A percentile compares a stretch with the other conserved stretches of the same genome.
Evolutionary conservation across 73 alveolate genomes (phyloP).

Genomic region (Effrenium voratum): DNA sequence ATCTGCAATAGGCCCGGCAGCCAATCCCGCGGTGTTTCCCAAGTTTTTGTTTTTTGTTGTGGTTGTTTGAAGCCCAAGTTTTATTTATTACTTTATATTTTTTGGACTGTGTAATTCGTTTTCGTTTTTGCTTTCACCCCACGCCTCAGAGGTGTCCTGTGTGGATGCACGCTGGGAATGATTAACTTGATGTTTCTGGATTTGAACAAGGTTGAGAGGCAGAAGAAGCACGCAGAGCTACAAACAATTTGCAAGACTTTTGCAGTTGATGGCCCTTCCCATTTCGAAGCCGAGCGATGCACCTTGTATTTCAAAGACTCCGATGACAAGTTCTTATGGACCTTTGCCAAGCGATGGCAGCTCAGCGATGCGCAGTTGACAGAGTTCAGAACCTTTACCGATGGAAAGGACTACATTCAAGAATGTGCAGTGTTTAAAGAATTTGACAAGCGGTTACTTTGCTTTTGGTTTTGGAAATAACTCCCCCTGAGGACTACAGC

Average conservation of each 20-base stretch:
- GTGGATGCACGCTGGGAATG: slow-evolving; percentile 80
- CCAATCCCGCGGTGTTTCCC: background rate
- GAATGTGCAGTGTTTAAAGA: too few species aligned
- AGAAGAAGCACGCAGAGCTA: slow-evolving; percentile 72
- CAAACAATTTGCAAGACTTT: slow-evolving; percentile 83
- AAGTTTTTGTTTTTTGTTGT: background rate
- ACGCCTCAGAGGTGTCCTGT: slow-evolving; percentile 16
- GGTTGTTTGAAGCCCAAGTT: background rate
- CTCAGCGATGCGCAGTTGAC: slow-evolving; percentile 38
- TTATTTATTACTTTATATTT: background rate
- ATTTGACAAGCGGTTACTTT: background rate
- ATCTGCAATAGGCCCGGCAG: slow-evolving; percentile 45
- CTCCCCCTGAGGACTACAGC: background rate
- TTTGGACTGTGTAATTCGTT: background rate
- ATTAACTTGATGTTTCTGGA: slow-evolving; percentile 42
- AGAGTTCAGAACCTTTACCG: slow-evolving; percentile 65
- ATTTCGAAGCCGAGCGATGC: slow-evolving; percentile 76
- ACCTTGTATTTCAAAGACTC: slow-evolving; percentile 18
- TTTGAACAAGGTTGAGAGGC: slow-evolving; percentile 58
- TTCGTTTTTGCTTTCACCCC: background rate
- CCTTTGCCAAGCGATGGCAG: slow-evolving; percentile 88
- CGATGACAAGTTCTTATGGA: slow-evolving; percentile 28
- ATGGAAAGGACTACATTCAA: slow-evolving; percentile 54
- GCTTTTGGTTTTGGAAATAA: background rate
- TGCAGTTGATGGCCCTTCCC: slow-evolving; percentile 76